Percentiles rank a stretch among this genome's conserved stretches.
Evolutionary conservation across 2,329 filamentous ascomycete species (phyloP).

Genomic region (Myriangium duriaei): DNA sequence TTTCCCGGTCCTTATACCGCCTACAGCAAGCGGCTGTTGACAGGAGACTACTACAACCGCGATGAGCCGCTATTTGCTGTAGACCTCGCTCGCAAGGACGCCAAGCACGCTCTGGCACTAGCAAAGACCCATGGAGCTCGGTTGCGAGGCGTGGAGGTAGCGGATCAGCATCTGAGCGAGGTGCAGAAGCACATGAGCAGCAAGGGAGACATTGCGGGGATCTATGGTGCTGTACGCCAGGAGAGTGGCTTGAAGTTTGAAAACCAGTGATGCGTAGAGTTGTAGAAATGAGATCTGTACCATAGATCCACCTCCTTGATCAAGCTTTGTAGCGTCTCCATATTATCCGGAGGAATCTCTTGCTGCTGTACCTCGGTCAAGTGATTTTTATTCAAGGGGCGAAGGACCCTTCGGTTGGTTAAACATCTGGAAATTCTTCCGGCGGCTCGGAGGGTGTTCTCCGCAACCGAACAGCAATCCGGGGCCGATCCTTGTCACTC

Average conservation of each 20-base stretch:
- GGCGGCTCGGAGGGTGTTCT: too few relatives aligned
- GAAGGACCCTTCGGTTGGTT: too few relatives aligned
- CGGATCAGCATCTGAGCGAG: slow-evolving; percentile 53
- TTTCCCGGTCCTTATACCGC: slow-evolving; percentile 64
- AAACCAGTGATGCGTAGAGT: slow-evolving; percentile 18
- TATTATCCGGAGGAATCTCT: too few relatives aligned
- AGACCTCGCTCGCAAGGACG: slow-evolving; percentile 73
- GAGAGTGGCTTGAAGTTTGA: slow-evolving; percentile 65
- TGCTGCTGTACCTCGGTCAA: too few relatives aligned
- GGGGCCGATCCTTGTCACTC: too few relatives aligned
- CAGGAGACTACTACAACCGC: slow-evolving; percentile 63
- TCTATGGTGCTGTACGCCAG: slow-evolving; percentile 69
- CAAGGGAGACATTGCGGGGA: slow-evolving; percentile 65
- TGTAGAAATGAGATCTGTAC: too few relatives aligned
- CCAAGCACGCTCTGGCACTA: slow-evolving; percentile 57
- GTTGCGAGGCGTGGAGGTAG: slow-evolving; percentile 53
- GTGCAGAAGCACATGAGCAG: slow-evolving; percentile 59
- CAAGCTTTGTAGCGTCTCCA: too few relatives aligned
- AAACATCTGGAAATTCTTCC: too few relatives aligned
- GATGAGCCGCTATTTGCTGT: slow-evolving; percentile 72
- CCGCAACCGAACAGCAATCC: too few relatives aligned
- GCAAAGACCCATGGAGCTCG: slow-evolving; percentile 50
- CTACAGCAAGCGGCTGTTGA: slow-evolving; percentile 62
- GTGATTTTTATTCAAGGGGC: too few relatives aligned
- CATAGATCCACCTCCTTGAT: too few relatives aligned